Conservation (phyloP, 2,329 filamentous ascomycete species). For the Diaporthe batatas region DNA sequence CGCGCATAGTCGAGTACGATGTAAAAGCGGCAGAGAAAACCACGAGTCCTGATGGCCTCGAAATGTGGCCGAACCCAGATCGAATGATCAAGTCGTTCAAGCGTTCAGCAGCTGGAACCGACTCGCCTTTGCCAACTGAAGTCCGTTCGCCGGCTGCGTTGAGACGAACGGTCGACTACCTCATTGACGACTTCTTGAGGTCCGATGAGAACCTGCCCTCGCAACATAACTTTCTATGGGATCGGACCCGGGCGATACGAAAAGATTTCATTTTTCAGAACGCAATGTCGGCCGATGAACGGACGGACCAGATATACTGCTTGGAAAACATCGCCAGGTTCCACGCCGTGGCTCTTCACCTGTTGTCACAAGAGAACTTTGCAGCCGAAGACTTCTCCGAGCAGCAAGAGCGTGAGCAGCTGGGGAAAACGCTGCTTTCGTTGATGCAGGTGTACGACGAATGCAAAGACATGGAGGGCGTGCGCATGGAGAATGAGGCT, state of each 20-base stretch:
- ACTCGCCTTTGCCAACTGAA: slow-evolving; percentile 76
- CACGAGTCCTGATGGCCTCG: slow-evolving; percentile 53
- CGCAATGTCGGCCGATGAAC: slow-evolving; percentile 68
- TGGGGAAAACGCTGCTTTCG: slow-evolving; percentile 74
- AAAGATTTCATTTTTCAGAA: slow-evolving; percentile 78
- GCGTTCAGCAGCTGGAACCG: slow-evolving; percentile 76
- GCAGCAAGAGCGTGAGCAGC: slow-evolving; percentile 76
- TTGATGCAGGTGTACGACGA: slow-evolving; percentile 76
- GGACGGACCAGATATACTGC: slow-evolving; percentile 71
- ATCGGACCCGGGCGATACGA: slow-evolving; percentile 75
- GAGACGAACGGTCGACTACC: slow-evolving; percentile 72
- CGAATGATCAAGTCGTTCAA: slow-evolving; percentile 77
- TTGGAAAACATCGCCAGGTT: slow-evolving; percentile 76
- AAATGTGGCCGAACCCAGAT: slow-evolving; percentile 59
- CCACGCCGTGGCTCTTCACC: slow-evolving; percentile 74
- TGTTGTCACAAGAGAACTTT: slow-evolving; percentile 69
- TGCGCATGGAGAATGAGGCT: slow-evolving; percentile 72
- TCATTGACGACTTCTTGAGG: slow-evolving; percentile 70
- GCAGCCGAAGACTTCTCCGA: slow-evolving; percentile 73
- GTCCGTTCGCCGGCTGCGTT: slow-evolving; percentile 72
- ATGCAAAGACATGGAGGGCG: slow-evolving; percentile 66
- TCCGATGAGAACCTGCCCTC: slow-evolving; percentile 67
- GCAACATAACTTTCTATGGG: slow-evolving; percentile 76
- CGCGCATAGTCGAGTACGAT: slow-evolving; percentile 72
- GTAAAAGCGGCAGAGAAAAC: slow-evolving; percentile 69